Evolutionary conservation across 768 basidiomycete species (phyloP).

Genomic region (Calocybe cyanea): DNA sequence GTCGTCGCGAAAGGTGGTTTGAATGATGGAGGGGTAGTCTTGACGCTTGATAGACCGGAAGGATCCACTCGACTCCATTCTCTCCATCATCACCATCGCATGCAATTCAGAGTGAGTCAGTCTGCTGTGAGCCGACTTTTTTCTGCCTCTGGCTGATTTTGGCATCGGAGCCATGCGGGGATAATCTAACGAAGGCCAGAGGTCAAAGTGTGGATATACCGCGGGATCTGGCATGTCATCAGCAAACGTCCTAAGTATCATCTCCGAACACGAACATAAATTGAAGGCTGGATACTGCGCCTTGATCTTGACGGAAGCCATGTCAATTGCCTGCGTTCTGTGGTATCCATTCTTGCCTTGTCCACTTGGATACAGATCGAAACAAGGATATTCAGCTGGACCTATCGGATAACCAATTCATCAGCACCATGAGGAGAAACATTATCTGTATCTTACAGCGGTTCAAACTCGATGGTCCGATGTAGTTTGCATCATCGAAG

Average conservation of each 20-base stretch:
- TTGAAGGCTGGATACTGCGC: constrained; percentile 21
- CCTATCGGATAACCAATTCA: constrained; percentile 3
- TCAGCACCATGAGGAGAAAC: no score
- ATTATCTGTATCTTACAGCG: constrained; percentile 11
- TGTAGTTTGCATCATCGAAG: constrained; percentile 5
- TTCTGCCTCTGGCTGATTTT: neutral
- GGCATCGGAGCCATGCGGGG: constrained; percentile 6
- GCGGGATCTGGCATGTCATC: constrained; percentile 22
- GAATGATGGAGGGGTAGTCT: neutral
- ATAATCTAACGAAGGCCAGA: constrained; percentile 21
- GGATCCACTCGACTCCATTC: constrained; percentile 7
- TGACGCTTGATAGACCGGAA: constrained; percentile 1
- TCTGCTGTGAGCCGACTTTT: constrained; percentile 8
- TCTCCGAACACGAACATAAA: constrained; percentile 16
- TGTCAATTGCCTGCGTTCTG: neutral
- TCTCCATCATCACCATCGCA: constrained; percentile 35
- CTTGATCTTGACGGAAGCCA: neutral
- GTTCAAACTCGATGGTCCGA: constrained; percentile 10
- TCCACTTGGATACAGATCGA: constrained; percentile 35
- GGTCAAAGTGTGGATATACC: constrained; percentile 33
- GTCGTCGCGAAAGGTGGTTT: no score
- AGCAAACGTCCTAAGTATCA: neutral
- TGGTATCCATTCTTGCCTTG: neutral
- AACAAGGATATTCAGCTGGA: constrained; percentile 35
- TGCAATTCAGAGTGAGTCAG: constrained; percentile 31